Percentiles rank a stretch among this genome's conserved stretches.
These are phyloP conservation scores for Scolecobasidium constrictum DNA, from an alignment of 2,329 filamentous ascomycete genomes.

Conservation along the genomic window DNA sequence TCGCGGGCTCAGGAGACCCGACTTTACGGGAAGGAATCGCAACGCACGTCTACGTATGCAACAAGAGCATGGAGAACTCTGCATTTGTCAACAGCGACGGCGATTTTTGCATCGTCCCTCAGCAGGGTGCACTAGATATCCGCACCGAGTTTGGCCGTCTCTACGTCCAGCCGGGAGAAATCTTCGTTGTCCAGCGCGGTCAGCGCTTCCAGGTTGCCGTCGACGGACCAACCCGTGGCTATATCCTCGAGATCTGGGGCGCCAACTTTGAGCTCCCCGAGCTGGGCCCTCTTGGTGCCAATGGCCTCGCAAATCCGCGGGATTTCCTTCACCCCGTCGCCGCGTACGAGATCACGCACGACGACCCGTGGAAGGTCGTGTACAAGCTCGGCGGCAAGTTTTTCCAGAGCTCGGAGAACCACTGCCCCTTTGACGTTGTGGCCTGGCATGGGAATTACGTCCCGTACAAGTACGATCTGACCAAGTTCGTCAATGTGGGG, in stretches of 20 bases:
- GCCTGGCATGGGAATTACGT: slow-evolving; percentile 64
- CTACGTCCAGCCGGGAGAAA: slow-evolving; percentile 55
- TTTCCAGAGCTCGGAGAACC: slow-evolving; percentile 49
- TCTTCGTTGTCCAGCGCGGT: slow-evolving; percentile 56
- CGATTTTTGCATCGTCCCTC: slow-evolving; percentile 55
- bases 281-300: slow-evolving; percentile 54
- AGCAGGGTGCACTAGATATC: slow-evolving; percentile 54
- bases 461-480: slow-evolving; percentile 47
- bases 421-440: slow-evolving; percentile 60
- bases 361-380: slow-evolving; percentile 46
- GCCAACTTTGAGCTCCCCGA: slow-evolving; percentile 55
- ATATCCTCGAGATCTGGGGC: slow-evolving; percentile 57
- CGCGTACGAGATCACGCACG: slow-evolving; percentile 27
- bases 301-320: slow-evolving; percentile 52
- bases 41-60: slow-evolving; percentile 71
- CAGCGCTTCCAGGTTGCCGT: slow-evolving; percentile 53
- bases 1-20: slow-evolving; percentile 71
- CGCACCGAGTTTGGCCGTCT: slow-evolving; percentile 59
- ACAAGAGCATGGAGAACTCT: slow-evolving; percentile 62
- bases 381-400: slow-evolving; percentile 53
- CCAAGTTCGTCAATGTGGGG: slow-evolving; percentile 47
- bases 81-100: slow-evolving; percentile 77
- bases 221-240: slow-evolving; percentile 51
- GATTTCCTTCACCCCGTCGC: slow-evolving; percentile 56
- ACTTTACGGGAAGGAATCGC: slow-evolving; percentile 69